phyloP scores from a whole-genome alignment of 2,329 filamentous ascomycete genomes.

The Cercospora sp. region DNA sequence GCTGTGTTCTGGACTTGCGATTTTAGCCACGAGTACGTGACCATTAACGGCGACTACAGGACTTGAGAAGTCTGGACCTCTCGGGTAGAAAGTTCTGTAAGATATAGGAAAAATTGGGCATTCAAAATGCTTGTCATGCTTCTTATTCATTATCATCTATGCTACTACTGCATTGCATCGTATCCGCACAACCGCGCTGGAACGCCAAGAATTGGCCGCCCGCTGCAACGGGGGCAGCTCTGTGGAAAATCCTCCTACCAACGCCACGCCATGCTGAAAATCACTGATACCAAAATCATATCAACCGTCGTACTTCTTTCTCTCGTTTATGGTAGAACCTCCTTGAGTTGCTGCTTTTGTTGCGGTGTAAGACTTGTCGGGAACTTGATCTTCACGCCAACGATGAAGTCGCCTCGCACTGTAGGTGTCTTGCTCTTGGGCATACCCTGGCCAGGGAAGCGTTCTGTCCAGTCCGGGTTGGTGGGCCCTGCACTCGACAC shows the following conservation, averaged over 20 bases:
- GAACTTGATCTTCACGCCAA: conserved; percentile 92
- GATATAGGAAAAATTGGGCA: neutral
- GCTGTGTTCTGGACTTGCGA: conserved; percentile 84
- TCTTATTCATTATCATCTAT: conserved; percentile 9
- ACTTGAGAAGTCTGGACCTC: conserved; percentile 44
- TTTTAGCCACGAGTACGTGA: conserved; percentile 79
- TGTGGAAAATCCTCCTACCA: neutral
- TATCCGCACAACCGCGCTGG: conserved; percentile 1
- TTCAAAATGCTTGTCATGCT: neutral
- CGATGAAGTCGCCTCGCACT: conserved; percentile 81
- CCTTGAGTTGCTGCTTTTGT: conserved; percentile 79
- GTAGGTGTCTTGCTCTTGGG: conserved; percentile 85
- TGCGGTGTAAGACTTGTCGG: conserved; percentile 71
- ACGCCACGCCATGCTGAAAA: conserved; percentile 14
- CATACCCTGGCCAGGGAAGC: conserved; percentile 88
- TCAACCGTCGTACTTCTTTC: conserved; percentile 31
- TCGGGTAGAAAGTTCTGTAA: neutral
- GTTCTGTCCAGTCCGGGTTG: conserved; percentile 76
- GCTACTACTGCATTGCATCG: conserved; percentile 2
- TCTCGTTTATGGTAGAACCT: conserved; percentile 59
- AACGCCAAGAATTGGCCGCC: neutral
- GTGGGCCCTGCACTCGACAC: conserved; percentile 83
- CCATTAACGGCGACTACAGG: conserved; percentile 67
- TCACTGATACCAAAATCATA: neutral
- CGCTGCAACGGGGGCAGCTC: neutral